Percentiles rank a stretch among this genome's conserved stretches.
Evolutionary conservation across 2,329 filamentous ascomycete genomes (phyloP).

Genomic region (Daldinia sp.): DNA sequence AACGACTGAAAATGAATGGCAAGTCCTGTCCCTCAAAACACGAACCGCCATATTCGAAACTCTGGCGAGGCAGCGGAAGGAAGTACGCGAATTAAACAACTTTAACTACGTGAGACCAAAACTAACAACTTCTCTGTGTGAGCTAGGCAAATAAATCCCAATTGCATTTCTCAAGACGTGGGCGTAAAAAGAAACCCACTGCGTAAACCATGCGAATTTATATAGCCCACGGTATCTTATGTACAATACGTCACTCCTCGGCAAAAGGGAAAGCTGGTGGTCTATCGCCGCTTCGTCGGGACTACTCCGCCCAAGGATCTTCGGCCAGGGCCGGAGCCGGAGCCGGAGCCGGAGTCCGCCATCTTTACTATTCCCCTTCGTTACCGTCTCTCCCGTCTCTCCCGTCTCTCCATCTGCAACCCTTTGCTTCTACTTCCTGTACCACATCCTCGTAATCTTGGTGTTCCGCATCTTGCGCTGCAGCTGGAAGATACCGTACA

Average conservation of each 20-base stretch:
- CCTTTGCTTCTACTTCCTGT: constrained; percentile 56
- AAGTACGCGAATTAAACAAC: not conserved
- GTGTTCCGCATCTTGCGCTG: constrained; percentile 78
- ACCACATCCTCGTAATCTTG: constrained; percentile 65
- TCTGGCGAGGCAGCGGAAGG: not conserved
- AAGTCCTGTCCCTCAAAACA: too few species aligned
- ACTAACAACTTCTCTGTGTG: not conserved
- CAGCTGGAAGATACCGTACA: constrained; percentile 77
- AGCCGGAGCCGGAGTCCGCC: not conserved
- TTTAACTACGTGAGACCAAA: not conserved
- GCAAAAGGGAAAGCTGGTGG: constrained; percentile 38
- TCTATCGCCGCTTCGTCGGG: constrained; percentile 14
- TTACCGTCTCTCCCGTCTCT: not conserved
- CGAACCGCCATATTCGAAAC: not conserved
- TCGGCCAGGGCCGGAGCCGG: not conserved
- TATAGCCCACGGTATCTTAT: constrained; percentile 32
- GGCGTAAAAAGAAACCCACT: constrained; percentile 1
- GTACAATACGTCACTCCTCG: constrained; percentile 27
- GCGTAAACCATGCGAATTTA: constrained; percentile 24
- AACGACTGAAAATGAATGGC: not conserved
- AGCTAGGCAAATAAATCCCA: not conserved
- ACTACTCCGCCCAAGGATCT: not conserved
- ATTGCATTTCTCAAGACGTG: not conserved
- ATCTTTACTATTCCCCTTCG: not conserved
- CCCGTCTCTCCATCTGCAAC: not conserved